Conservation (phyloP, 139 green algal species). For the Ulvella scutata region DNA sequence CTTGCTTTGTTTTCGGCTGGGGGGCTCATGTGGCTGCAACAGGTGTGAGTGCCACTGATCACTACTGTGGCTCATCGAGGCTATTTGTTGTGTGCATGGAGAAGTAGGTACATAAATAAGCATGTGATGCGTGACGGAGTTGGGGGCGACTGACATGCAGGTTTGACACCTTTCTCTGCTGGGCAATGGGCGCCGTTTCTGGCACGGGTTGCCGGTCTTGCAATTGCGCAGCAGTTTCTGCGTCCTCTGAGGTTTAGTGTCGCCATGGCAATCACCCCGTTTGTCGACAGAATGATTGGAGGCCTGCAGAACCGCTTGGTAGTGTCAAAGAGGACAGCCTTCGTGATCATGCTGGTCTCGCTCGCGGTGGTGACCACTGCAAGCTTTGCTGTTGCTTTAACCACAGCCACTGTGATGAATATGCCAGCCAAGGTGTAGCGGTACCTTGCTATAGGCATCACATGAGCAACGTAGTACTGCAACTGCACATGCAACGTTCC, state of each 20-base stretch:
- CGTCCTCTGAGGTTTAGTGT: neutral
- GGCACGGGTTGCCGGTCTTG: neutral
- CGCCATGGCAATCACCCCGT: neutral
- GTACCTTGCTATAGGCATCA: too few relatives aligned
- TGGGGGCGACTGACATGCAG: neutral
- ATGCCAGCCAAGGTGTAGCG: too few relatives aligned
- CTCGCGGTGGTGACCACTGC: neutral
- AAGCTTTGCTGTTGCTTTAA: neutral
- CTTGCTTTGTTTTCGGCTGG: neutral
- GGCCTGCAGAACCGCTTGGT: neutral
- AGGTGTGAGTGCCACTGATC: neutral
- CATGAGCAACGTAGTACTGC: too few relatives aligned
- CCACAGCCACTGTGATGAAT: neutral
- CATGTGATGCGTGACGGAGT: too few relatives aligned
- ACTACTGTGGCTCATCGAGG: too few relatives aligned
- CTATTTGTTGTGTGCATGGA: too few relatives aligned
- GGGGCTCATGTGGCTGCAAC: neutral
- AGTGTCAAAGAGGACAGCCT: neutral
- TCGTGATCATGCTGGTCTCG: neutral
- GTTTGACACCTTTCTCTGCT: neutral
- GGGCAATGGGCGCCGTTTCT: neutral
- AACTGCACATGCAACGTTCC: too few relatives aligned
- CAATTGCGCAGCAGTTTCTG: neutral
- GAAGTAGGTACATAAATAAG: too few relatives aligned
- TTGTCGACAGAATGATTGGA: neutral